Percentiles rank a stretch among this genome's conserved stretches.
Evolutionary conservation across 345 rosid species (phyloP).

Genomic region (Eucalyptus erythrocorys): DNA sequence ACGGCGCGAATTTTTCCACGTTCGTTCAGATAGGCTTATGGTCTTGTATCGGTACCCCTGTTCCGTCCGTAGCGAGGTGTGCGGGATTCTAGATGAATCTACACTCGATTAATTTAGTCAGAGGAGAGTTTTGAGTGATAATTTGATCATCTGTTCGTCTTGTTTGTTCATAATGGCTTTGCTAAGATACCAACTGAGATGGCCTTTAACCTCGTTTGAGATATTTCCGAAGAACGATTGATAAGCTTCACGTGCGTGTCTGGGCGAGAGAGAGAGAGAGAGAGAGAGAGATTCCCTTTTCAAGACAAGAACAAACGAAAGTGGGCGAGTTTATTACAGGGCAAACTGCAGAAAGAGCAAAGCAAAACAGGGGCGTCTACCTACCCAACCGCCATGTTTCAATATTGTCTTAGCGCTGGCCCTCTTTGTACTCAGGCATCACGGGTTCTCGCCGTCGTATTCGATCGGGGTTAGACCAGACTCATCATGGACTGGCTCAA

Average conservation of each 20-base stretch:
- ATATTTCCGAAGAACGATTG: not conserved
- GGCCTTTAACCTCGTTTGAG: not conserved
- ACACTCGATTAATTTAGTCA: not conserved
- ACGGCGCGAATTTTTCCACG: not conserved
- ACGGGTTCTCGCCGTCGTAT: not conserved
- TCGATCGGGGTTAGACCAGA: not conserved
- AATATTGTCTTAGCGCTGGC: not conserved
- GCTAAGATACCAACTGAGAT: not conserved
- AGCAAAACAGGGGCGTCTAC: not conserved
- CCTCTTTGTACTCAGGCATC: not conserved
- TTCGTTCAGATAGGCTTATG: not conserved
- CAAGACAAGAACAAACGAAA: not conserved
- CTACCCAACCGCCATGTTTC: not conserved
- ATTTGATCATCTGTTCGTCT: not conserved
- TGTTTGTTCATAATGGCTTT: not conserved
- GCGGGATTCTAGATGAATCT: not conserved
- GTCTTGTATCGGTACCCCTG: not conserved
- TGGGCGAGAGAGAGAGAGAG: not conserved
- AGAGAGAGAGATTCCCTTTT: not conserved
- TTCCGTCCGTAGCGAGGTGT: not conserved
- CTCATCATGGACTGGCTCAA: not conserved
- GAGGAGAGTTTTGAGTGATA: not conserved
- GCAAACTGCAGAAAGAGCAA: not conserved
- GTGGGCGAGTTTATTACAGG: not conserved
- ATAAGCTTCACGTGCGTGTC: not conserved